Percentiles rank a stretch among this genome's conserved stretches.
These are phyloP conservation scores for Picocystis sp. DNA, from an alignment of 163 green algal genomes.

Conservation along the genomic window DNA sequence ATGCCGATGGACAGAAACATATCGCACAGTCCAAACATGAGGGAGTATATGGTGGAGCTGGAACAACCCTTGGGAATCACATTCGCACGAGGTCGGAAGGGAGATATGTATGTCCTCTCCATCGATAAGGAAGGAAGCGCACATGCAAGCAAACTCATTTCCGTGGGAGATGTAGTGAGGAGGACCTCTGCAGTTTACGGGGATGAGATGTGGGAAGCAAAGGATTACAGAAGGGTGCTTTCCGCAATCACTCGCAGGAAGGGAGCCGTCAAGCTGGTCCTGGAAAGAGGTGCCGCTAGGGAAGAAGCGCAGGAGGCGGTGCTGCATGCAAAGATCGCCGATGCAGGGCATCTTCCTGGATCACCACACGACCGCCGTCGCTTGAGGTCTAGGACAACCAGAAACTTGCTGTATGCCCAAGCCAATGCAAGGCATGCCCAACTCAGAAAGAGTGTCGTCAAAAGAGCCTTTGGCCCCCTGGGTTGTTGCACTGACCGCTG, in stretches of 20 bases:
- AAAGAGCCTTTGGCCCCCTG: too few relatives aligned
- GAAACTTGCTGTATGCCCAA: too few relatives aligned
- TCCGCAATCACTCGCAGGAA: conserved; percentile 4
- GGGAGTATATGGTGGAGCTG: conserved; percentile 20
- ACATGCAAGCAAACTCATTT: conserved; percentile 11
- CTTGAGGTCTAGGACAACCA: too few relatives aligned
- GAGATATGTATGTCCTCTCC: conserved; percentile 10
- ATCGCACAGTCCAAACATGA: conserved; percentile 4
- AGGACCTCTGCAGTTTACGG: conserved; percentile 14
- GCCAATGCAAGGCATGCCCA: too few relatives aligned
- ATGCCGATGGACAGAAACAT: too few relatives aligned
- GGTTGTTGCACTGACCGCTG: too few relatives aligned
- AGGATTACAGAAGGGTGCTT: not conserved
- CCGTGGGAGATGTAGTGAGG: conserved; percentile 14
- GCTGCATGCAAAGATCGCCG: not conserved
- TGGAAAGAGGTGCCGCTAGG: conserved; percentile 6
- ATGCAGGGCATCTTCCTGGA: too few relatives aligned
- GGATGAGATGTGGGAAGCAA: conserved; percentile 8
- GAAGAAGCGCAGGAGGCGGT: conserved; percentile 12
- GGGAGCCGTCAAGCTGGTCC: conserved; percentile 9
- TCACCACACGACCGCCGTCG: too few relatives aligned
- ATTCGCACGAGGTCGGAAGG: conserved; percentile 7
- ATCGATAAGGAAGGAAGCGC: conserved; percentile 9
- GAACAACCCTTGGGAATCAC: conserved; percentile 15
- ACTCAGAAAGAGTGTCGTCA: too few relatives aligned